Evolutionary conservation across 805 yeast species (phyloP).

Genomic region (Candida qinlingensis): DNA sequence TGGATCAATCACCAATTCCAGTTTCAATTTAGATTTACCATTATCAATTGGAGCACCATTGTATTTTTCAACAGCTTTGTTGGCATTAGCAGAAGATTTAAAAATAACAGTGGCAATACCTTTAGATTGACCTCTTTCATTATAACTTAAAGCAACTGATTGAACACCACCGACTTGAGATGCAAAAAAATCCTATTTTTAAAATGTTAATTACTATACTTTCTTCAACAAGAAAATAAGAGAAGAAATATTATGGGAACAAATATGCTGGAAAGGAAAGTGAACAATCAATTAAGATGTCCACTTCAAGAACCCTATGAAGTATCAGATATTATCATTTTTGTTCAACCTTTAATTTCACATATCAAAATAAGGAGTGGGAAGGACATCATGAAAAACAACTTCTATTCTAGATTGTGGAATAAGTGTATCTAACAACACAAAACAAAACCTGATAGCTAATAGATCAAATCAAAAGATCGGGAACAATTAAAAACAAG

Average conservation of each 20-base stretch:
- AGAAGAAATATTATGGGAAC: too few relatives aligned
- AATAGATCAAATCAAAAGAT: too few relatives aligned
- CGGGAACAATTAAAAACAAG: too few relatives aligned
- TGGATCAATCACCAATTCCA: conserved; percentile 85
- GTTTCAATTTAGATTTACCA: conserved; percentile 69
- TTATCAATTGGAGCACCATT: conserved; percentile 93
- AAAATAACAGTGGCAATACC: conserved; percentile 90
- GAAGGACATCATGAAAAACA: too few relatives aligned
- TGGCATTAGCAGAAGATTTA: conserved; percentile 62
- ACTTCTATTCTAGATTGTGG: too few relatives aligned
- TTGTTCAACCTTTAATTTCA: too few relatives aligned
- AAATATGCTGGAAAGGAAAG: not conserved
- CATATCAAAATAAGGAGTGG: too few relatives aligned
- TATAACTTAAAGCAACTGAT: conserved; percentile 68
- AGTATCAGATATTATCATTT: too few relatives aligned
- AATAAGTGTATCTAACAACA: too few relatives aligned
- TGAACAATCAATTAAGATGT: not conserved
- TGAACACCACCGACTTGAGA: conserved; percentile 82
- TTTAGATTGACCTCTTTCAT: conserved; percentile 82
- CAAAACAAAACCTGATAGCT: too few relatives aligned
- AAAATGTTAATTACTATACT: conserved; percentile 13
- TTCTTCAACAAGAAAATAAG: not conserved
- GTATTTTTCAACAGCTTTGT: conserved; percentile 73
- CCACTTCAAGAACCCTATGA: too few relatives aligned
- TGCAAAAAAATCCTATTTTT: conserved; percentile 75